Evolutionary conservation across 352 stramenopile genomes (phyloP), one percentile per base, ranked within the genome.

Genomic region (Phytophthora multivora): DNA sequence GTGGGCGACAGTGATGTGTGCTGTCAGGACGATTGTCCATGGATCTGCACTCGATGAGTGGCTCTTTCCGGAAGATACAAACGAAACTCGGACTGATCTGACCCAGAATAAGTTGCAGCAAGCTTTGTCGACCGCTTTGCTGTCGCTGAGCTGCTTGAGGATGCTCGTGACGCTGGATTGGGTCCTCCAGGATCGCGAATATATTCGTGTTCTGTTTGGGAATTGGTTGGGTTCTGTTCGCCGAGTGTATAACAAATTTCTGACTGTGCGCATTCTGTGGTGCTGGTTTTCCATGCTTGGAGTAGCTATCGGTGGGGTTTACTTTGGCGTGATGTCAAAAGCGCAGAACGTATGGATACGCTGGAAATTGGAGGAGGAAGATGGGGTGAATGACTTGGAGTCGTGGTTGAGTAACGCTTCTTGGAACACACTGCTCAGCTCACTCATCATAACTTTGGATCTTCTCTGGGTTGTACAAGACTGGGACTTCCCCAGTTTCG

Each of bases 391-490:
- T 30, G 40, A 39, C 5, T 61, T 61, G 26, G 46, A 65, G 5
- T 23, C 33, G 13, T 80, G 64, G 70, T 61, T 69, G 36, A 65
- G 58, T n/a, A 83, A 83, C 47, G 51, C 67, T 25, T 76, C 76
- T 6, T 86, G 76, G 71, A 65, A 62, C 31, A 56, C 57, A 11
- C 36, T 86, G 45, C 55, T 81, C 7, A 62, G 61, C 19, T 66
- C 73, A 1, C 51, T 73, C 0, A 45, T 81, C 19, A 59, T 90
- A 4, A 47, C 47, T 16, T 61, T 88, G 25, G 76, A 90, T 55
- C 0, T 87, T 0, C 26, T 84, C 11, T 88, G 76, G 78, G 12
- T 87, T 8, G 36, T 84, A 8, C 79, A 88, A 36, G 74, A 84
- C 38, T 83, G 55, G 28, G 28, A 74, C 19, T 90, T 88, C 40